Conservation (phyloP, 805 yeast genomes). For the Cyberlindnera nakhonratchasimensis region DNA sequence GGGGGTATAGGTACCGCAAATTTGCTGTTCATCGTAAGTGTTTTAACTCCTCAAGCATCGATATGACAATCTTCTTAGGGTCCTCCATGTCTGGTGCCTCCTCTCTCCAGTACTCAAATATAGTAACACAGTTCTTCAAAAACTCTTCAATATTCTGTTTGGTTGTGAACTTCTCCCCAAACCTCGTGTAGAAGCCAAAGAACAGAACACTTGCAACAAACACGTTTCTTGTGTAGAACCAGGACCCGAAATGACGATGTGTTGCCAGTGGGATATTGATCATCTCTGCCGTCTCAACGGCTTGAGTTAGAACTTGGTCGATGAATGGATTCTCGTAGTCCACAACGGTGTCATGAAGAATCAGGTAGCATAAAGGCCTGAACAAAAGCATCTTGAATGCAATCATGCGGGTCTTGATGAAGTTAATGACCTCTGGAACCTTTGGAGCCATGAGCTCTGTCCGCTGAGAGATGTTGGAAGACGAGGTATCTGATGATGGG, state of each 20-base stretch:
- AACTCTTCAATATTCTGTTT: constrained; percentile 11
- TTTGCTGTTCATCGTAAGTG: not conserved
- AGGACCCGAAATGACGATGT: constrained; percentile 28
- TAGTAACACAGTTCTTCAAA: constrained; percentile 5
- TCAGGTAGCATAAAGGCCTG: constrained; percentile 22
- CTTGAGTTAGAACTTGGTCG: constrained; percentile 17
- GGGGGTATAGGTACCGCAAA: too few species aligned
- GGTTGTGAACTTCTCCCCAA: constrained; percentile 9
- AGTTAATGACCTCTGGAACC: constrained; percentile 23
- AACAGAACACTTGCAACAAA: constrained; percentile 10
- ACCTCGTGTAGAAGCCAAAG: constrained; percentile 15
- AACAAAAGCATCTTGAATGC: constrained; percentile 20
- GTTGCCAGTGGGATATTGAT: constrained; percentile 23
- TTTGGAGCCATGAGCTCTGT: constrained; percentile 9
- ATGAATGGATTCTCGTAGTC: constrained; percentile 17
- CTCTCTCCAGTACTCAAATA: constrained; percentile 24
- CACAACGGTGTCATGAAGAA: constrained; percentile 17
- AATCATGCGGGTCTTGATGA: constrained; percentile 24
- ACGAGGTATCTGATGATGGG: constrained; percentile 14
- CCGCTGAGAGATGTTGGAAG: constrained; percentile 12
- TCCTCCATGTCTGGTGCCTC: constrained; percentile 21
- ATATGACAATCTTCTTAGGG: constrained; percentile 3
- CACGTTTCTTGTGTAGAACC: constrained; percentile 24
- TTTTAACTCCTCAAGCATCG: constrained; percentile 8
- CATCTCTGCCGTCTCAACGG: constrained; percentile 20